Base-by-base conservation (phyloP, 2,329 filamentous ascomycete species). In the Xylariales sp. region DNA sequence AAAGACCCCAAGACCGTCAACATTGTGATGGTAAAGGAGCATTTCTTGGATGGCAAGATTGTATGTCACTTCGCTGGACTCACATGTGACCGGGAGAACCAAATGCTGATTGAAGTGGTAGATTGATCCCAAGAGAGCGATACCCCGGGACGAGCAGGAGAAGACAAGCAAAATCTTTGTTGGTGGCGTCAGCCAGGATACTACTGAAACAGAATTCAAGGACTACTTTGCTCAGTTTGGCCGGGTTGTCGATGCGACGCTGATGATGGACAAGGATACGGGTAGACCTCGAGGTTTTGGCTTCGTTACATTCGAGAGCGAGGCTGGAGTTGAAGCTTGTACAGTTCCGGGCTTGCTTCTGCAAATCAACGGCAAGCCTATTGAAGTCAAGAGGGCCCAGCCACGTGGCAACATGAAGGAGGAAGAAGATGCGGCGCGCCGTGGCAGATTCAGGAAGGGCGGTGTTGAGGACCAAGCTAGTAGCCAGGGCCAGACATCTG, bases 201-300 rank as follows among this genome's bases (percentile, higher is more conserved):
- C 91, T 0, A 96, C 88, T 1, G 93, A 98, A 55, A 83, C 90
- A 45, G 89, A 97, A 59, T 98, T 98, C 61, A 89, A 88, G 57
- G 84, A 93, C 43, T 98, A 95, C 66, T 98, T 98, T 67, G 88
- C 86, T 55, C 88, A 95, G 56, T 98, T 97, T 54, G 93, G 93
- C 19, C 83, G 91, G 44, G 93, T 98, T 15, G 84, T 98, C 27
- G 93, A 98, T 65, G 93, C 93, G 2, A 98, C 93, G 0, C 79
- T 98, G 3, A 98, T 98, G 93, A 98, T 98, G 82, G 93, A 98
- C 62, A 98, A 98, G 66, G 93, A 98, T 61, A 98, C 93, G 1
- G 93, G 93, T n/a, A 81, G 93, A 28, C 93, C 93, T 3, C 78
- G 93, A 56, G 93, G 93, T 2, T 98, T 98, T 55, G 93, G 93